Evolutionary conservation across 257 asterid genomes (phyloP).

Genomic region (Eucommia ulmoides): DNA sequence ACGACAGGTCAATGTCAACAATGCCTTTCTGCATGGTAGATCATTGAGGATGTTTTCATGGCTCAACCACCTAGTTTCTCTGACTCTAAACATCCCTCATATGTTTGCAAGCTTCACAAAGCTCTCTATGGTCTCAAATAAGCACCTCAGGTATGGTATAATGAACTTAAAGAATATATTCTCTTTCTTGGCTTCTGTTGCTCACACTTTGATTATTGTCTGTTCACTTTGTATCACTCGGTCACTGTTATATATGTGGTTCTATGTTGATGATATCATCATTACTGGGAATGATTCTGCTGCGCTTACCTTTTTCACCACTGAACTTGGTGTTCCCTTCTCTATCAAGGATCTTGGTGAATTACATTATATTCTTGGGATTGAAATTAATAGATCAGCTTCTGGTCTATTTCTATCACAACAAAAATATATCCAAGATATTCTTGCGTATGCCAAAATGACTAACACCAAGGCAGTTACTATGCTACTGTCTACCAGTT

Average conservation of each 20-base stretch:
- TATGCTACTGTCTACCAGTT: background rate
- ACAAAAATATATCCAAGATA: background rate
- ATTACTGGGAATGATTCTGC: background rate
- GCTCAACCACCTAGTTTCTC: background rate
- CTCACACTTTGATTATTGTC: background rate
- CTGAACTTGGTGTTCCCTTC: background rate
- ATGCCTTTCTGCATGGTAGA: background rate
- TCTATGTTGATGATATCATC: conserved; percentile 2
- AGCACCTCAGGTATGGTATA: conserved; percentile 3
- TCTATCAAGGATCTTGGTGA: background rate
- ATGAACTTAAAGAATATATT: background rate
- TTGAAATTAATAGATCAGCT: background rate
- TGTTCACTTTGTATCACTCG: background rate
- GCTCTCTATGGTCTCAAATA: conserved; percentile 2
- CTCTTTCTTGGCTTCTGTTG: background rate
- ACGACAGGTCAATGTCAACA: background rate
- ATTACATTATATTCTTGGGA: background rate
- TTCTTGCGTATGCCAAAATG: background rate
- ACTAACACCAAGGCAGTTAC: background rate
- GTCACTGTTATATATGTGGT: background rate
- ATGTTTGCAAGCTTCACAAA: conserved; percentile 1
- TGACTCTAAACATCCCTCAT: background rate
- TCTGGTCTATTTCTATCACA: background rate
- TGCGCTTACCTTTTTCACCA: background rate
- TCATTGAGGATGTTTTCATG: background rate